Base-by-base conservation (phyloP, 2,329 filamentous ascomycete genomes). In the Ambrosiella cleistominuta region DNA sequence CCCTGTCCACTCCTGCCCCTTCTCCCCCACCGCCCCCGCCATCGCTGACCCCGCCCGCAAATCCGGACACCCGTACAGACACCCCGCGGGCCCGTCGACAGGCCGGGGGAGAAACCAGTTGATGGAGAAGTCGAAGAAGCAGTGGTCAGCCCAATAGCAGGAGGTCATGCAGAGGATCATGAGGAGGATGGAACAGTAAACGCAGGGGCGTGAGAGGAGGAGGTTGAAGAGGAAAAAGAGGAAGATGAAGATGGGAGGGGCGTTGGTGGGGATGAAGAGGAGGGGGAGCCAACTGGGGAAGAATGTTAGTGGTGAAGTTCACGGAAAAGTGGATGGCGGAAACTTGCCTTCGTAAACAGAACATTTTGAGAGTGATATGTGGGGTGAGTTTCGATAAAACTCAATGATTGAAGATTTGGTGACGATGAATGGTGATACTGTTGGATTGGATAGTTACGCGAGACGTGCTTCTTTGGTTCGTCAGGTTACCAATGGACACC, bases 101-200 rank as follows among this genome's bases (percentile, higher is more conserved):
- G 64, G 57, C 12, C 87, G 79, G n/a, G 90, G 84, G 64, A 90
- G 82, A 70, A 97, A 97, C 91, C 90, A 97, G 72, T 94, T 88
- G 66, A 83, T 86, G 68, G 75, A 79, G 66, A 96, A 86, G 73
- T 97, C 91, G 75, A 97, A 93, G 73, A 97, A 93, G 68, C 87
- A 93, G 57, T 83, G 82, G 68, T 90, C 86, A 63, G 85, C 86
- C 87, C 87, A 93, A 77, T 90, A 85, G 70, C 87, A 93, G 35
- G 85, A 89, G 35, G 89, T 94, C 64, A 90, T 79, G 74, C 96
- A 95, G 64, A 98, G 88, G 65, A 97, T 89, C 63, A 95, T 79
- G 54, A 98, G 87, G 57, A 98, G 85, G 62, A 96, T 83, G 61
- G 89, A 95, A 79, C 93, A 98, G 78, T 98, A 98, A 65, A 95